Percentiles rank a stretch among this genome's conserved stretches.
These are phyloP conservation scores for Prorocentrum cordatum DNA, from an alignment of 169 alveolate genomes.

Conservation along the genomic window DNA sequence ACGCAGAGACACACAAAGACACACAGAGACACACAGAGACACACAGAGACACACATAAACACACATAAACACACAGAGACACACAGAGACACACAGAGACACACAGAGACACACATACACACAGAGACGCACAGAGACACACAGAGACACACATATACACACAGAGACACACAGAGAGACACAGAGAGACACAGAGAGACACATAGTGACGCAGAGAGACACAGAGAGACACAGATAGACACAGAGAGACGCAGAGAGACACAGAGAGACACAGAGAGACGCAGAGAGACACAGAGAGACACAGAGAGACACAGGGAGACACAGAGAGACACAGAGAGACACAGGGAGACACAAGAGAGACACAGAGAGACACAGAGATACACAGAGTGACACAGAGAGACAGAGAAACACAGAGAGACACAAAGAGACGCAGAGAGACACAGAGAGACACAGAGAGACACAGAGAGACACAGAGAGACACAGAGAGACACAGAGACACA, in stretches of 20 bases:
- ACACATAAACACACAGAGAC: no score
- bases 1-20: no score
- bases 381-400: not conserved
- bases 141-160: no score
- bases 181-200: no score
- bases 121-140: no score
- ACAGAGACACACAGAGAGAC: no score
- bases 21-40: no score
- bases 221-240: not conserved
- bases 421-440: not conserved
- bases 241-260: not conserved
- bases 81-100: no score
- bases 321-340: not conserved
- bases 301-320: not conserved
- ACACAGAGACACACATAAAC: no score
- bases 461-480: slow-evolving; percentile 3
- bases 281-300: not conserved
- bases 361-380: not conserved
- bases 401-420: not conserved
- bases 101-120: no score
- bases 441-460: not conserved
- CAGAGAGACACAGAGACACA: not conserved
- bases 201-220: no score
- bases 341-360: not conserved
- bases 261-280: not conserved